Evolutionary conservation across 1,284 basidiomycete genomes (phyloP).

Genomic region (Leccinum griseonigrum): DNA sequence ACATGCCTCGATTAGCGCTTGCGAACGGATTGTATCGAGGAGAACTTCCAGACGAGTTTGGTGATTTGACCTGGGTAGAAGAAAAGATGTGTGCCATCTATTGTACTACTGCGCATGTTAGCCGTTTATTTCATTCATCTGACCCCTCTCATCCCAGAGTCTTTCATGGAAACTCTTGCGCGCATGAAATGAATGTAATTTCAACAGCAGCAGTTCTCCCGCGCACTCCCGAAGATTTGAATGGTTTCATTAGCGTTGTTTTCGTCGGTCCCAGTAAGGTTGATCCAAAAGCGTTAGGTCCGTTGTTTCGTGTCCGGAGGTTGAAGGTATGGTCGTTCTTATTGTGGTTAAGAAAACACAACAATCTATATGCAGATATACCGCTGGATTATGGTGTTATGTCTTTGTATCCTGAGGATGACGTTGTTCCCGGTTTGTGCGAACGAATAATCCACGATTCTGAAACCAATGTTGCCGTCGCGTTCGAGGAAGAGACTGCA

Average conservation of each 20-base stretch:
- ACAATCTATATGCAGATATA: neutral
- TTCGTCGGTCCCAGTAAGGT: neutral
- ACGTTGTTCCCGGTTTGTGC: neutral
- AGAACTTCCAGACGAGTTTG: neutral
- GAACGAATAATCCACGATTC: no score
- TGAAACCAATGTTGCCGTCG: no score
- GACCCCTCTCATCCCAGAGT: neutral
- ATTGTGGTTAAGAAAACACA: neutral
- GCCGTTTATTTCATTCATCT: neutral
- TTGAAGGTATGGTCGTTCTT: neutral
- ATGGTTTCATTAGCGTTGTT: neutral
- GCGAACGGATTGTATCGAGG: neutral
- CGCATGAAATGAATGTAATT: neutral
- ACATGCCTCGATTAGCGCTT: neutral
- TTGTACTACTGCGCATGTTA: neutral
- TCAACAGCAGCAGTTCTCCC: neutral
- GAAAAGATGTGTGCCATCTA: neutral
- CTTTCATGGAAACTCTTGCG: neutral
- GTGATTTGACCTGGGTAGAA: neutral
- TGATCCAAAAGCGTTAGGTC: neutral
- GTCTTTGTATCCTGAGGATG: neutral
- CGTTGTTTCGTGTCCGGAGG: neutral
- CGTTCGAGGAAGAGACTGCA: no score
- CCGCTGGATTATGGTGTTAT: neutral
- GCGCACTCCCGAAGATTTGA: neutral